Evolutionary conservation across 257 asterid genomes (phyloP), one percentile per base, ranked within the genome.

Genomic region (Coffea canephora): DNA sequence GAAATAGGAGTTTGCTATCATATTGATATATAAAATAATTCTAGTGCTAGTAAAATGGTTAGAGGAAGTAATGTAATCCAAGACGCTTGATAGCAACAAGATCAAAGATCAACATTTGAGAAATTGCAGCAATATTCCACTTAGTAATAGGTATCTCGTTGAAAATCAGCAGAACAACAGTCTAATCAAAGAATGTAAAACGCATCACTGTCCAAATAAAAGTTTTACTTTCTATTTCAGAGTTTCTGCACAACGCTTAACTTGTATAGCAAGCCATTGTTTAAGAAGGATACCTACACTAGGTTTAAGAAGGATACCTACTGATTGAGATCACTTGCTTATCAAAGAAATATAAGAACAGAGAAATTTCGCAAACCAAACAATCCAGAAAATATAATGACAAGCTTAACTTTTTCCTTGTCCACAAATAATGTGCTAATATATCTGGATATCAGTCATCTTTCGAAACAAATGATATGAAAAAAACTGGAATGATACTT

Each of bases 401-500:
- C 23, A 23, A 39, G 27, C 62, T 39, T n/a, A 41, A 23, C 39
- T 54, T 48, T 41, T 6, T 52, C 34, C 77, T 27, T 14, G 14
- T 50, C 54, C 25, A 15, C 12, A 55, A 54, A 34, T 41, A 68
- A 45, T 50, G 55, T 34, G 4, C 80, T 21, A n/a, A 48, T 18
- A 48, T 18, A 78, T 50, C 25, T 36, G 9, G 9, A 61, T 34
- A 31, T 25, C 10, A 66, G 49, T 23, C 27, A 54, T 62, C 11
- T 52, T 78, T 14, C 15, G 7, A 39, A 55, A 52, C 23, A 25
- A 54, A 54, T 27, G 75, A 18, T 54, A 69, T 1, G 27, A 52
- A 27, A 31, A 39, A 73, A 55, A 73, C 59, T n/a, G 46, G 15
- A 77, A 78, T 13, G 27, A 54, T 69, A 69, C 74, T 68, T 19